Base-by-base conservation (phyloP, 2,329 filamentous ascomycete genomes). In the Neospermospora avenae region DNA sequence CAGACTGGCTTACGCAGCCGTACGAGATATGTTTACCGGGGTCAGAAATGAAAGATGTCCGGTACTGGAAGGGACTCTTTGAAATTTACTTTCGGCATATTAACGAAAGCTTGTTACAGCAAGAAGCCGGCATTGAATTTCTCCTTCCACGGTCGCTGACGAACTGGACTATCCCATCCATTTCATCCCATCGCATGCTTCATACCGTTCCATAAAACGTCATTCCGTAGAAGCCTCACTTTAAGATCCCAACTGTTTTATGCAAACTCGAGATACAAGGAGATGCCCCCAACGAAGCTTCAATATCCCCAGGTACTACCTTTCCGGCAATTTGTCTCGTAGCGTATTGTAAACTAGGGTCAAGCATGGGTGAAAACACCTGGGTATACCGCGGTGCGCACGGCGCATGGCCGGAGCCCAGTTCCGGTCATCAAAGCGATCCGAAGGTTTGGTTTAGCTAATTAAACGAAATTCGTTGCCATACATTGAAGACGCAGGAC, bases 121-220 rank as follows among this genome's bases (percentile, higher is more conserved):
- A 6, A 42, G 39, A 16, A 10, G 20, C 52, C 64, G 60, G 64
- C 62, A 64, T 60, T 58, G 48, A 42, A 24, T 20, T 18, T 53
- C 31, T 28, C 20, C 20, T 44, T 35, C n/a, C 37, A 22, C 51
- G 35, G 10, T 4, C 22, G 25, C n/a, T 24, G 13, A 6, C 37
- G 16, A 14, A 35, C 18, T 31, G 46, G 54, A 42, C 42, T 56
- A 28, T 16, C 16, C 25, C 54, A 42, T 51, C 48, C n/a, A 11
- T 37, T 11, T 39, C 28, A 25, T 34, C 31, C 18, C 22, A 22
- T 34, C 4, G 28, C 34, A 31, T 10, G 28, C 28, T 31, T 31
- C 11, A 5, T 31, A 6, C 28, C 11, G 28, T 31, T 31, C 28
- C 28, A 31, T 10, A 10, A 1, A 31, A 31, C 28, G 28, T n/a